Percentiles rank a stretch among this genome's conserved stretches.
phyloP scores from a whole-genome alignment of 1,139 yeast species.

The Fermentozyma sake region DNA sequence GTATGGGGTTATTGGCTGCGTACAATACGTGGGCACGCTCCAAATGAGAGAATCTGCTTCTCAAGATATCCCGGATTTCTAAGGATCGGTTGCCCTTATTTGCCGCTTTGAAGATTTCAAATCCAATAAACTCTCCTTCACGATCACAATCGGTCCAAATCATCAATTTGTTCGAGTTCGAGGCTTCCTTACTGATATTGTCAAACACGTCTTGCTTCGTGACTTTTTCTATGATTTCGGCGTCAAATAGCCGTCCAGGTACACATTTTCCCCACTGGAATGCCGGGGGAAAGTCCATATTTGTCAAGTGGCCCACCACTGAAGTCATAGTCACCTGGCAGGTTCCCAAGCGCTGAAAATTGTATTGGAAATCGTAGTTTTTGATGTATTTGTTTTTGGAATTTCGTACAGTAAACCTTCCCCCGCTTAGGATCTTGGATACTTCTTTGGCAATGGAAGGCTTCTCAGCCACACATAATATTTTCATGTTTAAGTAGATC shows the following conservation, averaged over 20 bases:
- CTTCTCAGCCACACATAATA: constrained; percentile 95
- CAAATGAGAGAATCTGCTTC: constrained; percentile 86
- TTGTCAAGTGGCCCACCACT: constrained; percentile 79
- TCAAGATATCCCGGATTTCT: constrained; percentile 44
- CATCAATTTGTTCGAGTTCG: constrained; percentile 59
- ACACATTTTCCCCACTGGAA: constrained; percentile 66
- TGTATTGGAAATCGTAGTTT: constrained; percentile 74
- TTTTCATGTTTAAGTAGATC: constrained; percentile 45
- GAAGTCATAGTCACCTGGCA: constrained; percentile 90
- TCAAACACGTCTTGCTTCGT: constrained; percentile 48
- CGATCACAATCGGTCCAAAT: constrained; percentile 99
- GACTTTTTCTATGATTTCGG: constrained; percentile 50
- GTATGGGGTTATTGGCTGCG: constrained; percentile 70
- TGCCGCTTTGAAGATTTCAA: constrained; percentile 74
- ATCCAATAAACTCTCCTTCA: constrained; percentile 95
- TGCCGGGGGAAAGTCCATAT: constrained; percentile 60
- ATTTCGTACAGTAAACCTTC: constrained; percentile 44
- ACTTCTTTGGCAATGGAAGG: constrained; percentile 92
- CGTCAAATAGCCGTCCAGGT: constrained; percentile 63
- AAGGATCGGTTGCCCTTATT: constrained; percentile 47
- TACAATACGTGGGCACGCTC: constrained; percentile 67
- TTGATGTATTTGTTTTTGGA: constrained; percentile 61
- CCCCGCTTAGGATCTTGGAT: constrained; percentile 72
- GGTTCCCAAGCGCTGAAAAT: constrained; percentile 50
- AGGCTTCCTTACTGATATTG: constrained; percentile 70